Percentiles rank a stretch among this genome's conserved stretches.
These are phyloP conservation scores for Penicillium parvum DNA, from an alignment of 495 filamentous ascomycete genomes.

Conservation along the genomic window DNA sequence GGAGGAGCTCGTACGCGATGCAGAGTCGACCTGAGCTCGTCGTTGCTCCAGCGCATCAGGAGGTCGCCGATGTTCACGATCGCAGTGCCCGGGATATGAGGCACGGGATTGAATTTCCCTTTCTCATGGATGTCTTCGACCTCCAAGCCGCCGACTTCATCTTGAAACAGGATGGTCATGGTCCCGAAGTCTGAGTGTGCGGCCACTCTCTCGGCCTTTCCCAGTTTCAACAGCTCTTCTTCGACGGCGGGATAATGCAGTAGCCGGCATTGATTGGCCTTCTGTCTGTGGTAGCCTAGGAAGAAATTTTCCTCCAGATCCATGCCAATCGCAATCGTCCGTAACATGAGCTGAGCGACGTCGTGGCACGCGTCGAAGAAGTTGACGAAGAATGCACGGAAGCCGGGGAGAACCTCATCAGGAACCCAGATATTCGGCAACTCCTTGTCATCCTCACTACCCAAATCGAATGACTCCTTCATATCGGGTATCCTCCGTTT, in stretches of 20 bases:
- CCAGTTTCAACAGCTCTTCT: neutral
- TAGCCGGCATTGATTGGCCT: constrained; percentile 33
- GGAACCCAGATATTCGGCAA: constrained; percentile 58
- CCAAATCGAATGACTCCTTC: constrained; percentile 54
- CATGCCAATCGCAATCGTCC: constrained; percentile 33
- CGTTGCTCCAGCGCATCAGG: constrained; percentile 21
- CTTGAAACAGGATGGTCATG: constrained; percentile 50
- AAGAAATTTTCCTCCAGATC: constrained; percentile 33
- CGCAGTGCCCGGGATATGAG: constrained; percentile 29
- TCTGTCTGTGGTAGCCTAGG: constrained; percentile 37
- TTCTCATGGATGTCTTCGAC: constrained; percentile 35
- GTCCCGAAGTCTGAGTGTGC: constrained; percentile 46
- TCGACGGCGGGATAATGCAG: constrained; percentile 21
- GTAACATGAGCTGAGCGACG: constrained; percentile 4
- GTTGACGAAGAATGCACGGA: constrained; percentile 44
- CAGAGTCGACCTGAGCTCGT: constrained; percentile 40
- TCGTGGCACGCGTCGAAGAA: constrained; percentile 25
- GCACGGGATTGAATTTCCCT: constrained; percentile 42
- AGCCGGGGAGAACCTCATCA: constrained; percentile 49
- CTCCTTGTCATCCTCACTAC: constrained; percentile 39
- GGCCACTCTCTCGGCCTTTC: constrained; percentile 9
- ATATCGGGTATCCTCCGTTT: constrained; percentile 7
- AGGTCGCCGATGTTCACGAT: constrained; percentile 38
- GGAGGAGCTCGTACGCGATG: constrained; percentile 41
- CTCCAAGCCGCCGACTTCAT: constrained; percentile 48